Conservation (phyloP, 768 basidiomycete species). For the Lactifluus pinguis region DNA sequence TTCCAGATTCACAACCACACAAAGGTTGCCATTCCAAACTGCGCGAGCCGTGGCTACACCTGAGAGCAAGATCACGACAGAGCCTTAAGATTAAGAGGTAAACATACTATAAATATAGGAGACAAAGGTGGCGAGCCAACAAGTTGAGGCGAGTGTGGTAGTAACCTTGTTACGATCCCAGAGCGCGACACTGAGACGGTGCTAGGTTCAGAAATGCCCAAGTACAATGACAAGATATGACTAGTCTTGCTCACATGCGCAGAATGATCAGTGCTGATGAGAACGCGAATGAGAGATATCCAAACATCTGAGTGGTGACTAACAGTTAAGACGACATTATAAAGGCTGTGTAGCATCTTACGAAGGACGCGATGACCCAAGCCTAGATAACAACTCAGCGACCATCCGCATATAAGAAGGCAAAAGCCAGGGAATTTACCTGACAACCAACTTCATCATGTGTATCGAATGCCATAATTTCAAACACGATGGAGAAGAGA, state of each 20-base stretch:
- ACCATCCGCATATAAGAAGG: not conserved
- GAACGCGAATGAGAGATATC: slow-evolving; percentile 4
- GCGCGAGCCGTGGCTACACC: not conserved
- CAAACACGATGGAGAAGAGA: not conserved
- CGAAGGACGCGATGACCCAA: slow-evolving; percentile 1
- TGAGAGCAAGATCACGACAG: not conserved
- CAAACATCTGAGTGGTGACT: not conserved
- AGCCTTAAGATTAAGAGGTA: not conserved
- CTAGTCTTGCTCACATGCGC: slow-evolving; percentile 4
- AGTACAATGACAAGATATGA: not conserved
- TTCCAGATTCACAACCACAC: not conserved
- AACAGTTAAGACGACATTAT: not conserved
- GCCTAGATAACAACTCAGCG: not conserved
- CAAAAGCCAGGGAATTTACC: not conserved
- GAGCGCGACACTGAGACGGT: not conserved
- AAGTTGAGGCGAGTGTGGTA: not conserved
- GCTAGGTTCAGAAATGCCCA: not conserved
- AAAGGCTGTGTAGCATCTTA: not conserved
- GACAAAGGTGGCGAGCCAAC: not conserved
- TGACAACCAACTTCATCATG: not conserved
- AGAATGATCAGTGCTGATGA: slow-evolving; percentile 11
- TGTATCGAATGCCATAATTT: not conserved
- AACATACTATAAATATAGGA: not conserved
- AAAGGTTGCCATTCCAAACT: not conserved
- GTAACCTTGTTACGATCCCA: slow-evolving; percentile 2